phyloP scores from a whole-genome alignment of 768 basidiomycete genomes.

The Tulasnella sp. region DNA sequence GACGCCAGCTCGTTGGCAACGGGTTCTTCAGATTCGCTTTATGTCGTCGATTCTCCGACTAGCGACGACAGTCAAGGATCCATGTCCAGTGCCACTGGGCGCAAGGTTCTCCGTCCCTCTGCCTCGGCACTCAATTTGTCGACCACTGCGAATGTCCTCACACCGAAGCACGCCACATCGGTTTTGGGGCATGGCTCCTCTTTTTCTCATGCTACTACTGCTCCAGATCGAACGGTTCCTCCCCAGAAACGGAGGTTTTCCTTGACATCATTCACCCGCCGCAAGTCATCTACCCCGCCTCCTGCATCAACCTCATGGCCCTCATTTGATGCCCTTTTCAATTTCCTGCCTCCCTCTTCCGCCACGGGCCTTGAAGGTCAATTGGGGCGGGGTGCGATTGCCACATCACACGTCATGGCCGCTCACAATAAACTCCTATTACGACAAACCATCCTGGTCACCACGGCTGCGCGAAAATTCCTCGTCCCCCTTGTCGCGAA shows the following conservation, averaged over 20 bases:
- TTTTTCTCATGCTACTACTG: neutral
- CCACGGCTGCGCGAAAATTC: slow-evolving; percentile 3
- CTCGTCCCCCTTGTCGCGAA: slow-evolving; percentile 1
- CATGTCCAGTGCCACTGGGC: neutral
- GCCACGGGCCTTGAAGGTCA: neutral
- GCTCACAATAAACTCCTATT: slow-evolving; percentile 10
- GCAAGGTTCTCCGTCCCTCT: neutral
- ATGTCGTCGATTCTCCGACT: neutral
- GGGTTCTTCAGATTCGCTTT: slow-evolving; percentile 3
- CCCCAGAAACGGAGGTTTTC: neutral
- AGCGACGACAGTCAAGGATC: neutral
- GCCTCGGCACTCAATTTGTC: neutral
- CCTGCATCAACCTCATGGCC: neutral
- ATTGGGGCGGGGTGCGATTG: slow-evolving; percentile 5
- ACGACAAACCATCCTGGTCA: slow-evolving; percentile 13
- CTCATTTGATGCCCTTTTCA: slow-evolving; percentile 14
- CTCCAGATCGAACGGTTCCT: neutral
- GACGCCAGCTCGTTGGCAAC: neutral
- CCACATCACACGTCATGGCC: neutral
- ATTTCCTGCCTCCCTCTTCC: slow-evolving; percentile 4
- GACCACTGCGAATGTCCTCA: neutral
- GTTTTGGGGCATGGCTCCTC: neutral
- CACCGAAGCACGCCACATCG: neutral
- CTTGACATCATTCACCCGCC: neutral
- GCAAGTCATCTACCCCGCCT: neutral